Base-by-base conservation (phyloP, 2,329 filamentous ascomycete genomes). In the Paraphoma chrysanthemicola region DNA sequence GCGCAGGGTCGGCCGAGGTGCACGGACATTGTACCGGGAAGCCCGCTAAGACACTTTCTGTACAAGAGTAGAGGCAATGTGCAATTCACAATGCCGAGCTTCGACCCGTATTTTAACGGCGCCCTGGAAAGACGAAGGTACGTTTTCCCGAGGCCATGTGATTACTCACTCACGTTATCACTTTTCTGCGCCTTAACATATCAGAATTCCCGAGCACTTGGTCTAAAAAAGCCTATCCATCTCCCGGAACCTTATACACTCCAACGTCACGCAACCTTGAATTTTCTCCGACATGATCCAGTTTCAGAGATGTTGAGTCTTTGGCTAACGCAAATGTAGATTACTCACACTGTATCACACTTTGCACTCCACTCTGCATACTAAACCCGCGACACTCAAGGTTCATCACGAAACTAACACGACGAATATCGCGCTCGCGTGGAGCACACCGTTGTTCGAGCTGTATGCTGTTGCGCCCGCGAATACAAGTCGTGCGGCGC, bases 41-140 rank as follows among this genome's bases (percentile, higher is more conserved):
- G 89, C 14, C 88, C 90, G 31, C 81, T 98, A 50, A 89, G 90
- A 65, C 95, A 99, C 80, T 99, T 98, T 72, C 79, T 99, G 16
- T 99, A 97, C 83, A 99, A 98, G 78, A 97, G 92, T 14, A 87
- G 92, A 57, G 88, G 90, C 17, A 97, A 99, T 68, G 95, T 99
- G 29, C 96, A 99, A 75, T 99, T 97, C 77, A 90, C 88, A 65
- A 97, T 96, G 92, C 90, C 93, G 1, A 88, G 91, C 0, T 90
- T 92, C 58, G 83, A 87, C 9, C 89, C 91, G 0, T 81, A 88
- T 54, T 95, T 95, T 69, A 77, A 75, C 23, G 81, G 72, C 2
- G 73, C 85, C 4, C 79, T 91, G 45, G 83, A 87, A 42, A 84
- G 86, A 48, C 83, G 92, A 72, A 86, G 88, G 78, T 87, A 76